Percentiles rank a stretch among this genome's conserved stretches.
These are phyloP conservation scores for Claviceps capensis DNA, from an alignment of 2,329 filamentous ascomycete genomes.

Conservation along the genomic window DNA sequence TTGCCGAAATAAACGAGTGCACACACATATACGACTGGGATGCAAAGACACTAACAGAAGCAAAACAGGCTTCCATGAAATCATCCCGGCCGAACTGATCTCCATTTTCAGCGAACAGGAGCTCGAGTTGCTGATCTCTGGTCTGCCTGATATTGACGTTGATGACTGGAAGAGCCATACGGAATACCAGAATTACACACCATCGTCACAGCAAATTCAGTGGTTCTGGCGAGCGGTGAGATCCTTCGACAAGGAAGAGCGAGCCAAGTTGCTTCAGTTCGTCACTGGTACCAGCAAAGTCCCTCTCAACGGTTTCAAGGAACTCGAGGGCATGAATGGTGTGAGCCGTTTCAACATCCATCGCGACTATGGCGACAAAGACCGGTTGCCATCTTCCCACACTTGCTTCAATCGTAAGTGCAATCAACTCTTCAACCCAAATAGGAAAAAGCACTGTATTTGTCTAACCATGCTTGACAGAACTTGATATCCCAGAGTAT, in stretches of 20 bases:
- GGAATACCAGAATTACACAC: constrained; percentile 95
- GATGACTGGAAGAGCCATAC: constrained; percentile 99
- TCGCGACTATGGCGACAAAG: constrained; percentile 92
- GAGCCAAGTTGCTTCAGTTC: constrained; percentile 91
- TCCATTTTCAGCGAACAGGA: constrained; percentile 99
- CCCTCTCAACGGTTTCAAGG: constrained; percentile 95
- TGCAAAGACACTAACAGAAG: constrained; percentile 2
- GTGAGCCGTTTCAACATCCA: constrained; percentile 98
- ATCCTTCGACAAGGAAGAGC: constrained; percentile 97
- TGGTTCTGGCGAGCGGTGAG: constrained; percentile 99
- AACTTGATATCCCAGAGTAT: constrained; percentile 96
- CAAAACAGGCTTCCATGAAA: constrained; percentile 79
- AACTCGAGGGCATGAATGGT: constrained; percentile 98
- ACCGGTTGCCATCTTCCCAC: constrained; percentile 88
- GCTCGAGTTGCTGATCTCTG: constrained; percentile 89
- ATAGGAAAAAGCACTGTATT: neutral
- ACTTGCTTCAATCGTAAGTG: constrained; percentile 98
- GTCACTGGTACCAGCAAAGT: constrained; percentile 98
- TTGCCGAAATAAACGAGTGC: too few species aligned
- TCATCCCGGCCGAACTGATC: constrained; percentile 86
- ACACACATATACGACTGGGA: too few species aligned
- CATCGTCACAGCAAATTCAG: constrained; percentile 89
- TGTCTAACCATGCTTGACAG: constrained; percentile 30
- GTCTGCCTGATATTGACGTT: constrained; percentile 90
- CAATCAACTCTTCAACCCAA: constrained; percentile 17